These are phyloP conservation scores for Parastagonospora avenae DNA, from an alignment of 2,329 filamentous ascomycete species.

Conservation along the genomic window DNA sequence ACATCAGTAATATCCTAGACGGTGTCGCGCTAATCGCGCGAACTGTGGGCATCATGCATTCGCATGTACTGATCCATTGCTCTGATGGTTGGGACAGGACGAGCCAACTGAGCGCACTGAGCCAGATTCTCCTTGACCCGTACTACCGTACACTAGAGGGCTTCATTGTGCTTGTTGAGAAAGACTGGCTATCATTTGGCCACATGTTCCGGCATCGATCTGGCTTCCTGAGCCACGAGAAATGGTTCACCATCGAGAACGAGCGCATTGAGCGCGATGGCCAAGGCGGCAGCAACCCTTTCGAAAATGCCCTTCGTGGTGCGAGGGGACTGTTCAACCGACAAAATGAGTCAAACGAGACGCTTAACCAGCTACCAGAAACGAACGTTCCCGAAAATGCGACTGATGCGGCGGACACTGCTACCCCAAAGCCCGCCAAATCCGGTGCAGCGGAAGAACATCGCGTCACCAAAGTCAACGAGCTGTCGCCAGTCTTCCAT, in stretches of 20 bases:
- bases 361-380: conserved; percentile 58
- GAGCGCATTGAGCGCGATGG: conserved; percentile 67
- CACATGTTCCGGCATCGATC: conserved; percentile 97
- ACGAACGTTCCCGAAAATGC: conserved; percentile 58
- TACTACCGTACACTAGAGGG: conserved; percentile 94
- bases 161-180: conserved; percentile 92
- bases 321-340: conserved; percentile 92
- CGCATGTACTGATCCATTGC: conserved; percentile 94
- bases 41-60: conserved; percentile 89
- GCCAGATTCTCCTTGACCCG: conserved; percentile 92
- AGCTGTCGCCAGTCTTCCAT: conserved; percentile 95
- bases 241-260: conserved; percentile 89
- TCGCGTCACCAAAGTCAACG: conserved; percentile 80
- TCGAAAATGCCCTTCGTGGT: conserved; percentile 83
- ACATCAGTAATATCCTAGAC: conserved; percentile 82
- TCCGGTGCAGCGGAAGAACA: conserved; percentile 58
- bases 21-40: conserved; percentile 83
- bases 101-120: conserved; percentile 87
- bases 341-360: conserved; percentile 69
- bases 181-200: conserved; percentile 97
- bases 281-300: conserved; percentile 67
- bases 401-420: conserved; percentile 53
- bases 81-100: conserved; percentile 99
- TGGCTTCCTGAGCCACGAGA: conserved; percentile 85
- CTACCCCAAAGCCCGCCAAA: conserved; percentile 39